Conservation (phyloP, 306 rosid species). For the Vachellia pachyceras region DNA sequence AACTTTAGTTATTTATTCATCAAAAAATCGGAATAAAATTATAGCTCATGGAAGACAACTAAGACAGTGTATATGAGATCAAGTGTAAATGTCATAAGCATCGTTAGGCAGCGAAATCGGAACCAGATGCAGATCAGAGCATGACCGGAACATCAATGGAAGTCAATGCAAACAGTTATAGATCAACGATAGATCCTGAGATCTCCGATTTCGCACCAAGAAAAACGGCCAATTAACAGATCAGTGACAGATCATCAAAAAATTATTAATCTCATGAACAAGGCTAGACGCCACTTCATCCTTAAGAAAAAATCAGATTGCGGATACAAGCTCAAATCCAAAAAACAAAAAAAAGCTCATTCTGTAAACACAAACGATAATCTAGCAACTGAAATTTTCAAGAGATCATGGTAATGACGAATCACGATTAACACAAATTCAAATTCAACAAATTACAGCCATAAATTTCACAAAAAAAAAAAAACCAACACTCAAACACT, state of each 20-base stretch:
- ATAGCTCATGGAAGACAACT: constrained; percentile 19
- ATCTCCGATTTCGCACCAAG: background rate
- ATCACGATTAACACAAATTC: background rate
- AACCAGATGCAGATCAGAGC: background rate
- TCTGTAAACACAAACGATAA: background rate
- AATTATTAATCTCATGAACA: constrained; percentile 4
- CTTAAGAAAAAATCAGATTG: too few relatives aligned
- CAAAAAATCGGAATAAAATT: constrained; percentile 9
- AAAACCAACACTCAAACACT: background rate
- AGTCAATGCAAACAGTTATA: background rate
- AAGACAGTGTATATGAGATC: constrained; percentile 10
- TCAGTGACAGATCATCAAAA: constrained; percentile 5
- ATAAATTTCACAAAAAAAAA: background rate
- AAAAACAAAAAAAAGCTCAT: background rate
- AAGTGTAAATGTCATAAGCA: background rate
- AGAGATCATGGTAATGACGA: background rate
- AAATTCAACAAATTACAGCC: background rate
- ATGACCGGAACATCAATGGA: background rate
- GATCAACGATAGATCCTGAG: background rate
- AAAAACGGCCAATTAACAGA: background rate
- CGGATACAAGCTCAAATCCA: background rate
- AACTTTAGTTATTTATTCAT: background rate
- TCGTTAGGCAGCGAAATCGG: background rate
- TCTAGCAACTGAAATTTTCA: background rate
- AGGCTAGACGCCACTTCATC: background rate